Evolutionary conservation across 2,329 filamentous ascomycete genomes (phyloP), one percentile per base, ranked within the genome.

Genomic region (Cladosporium sp.): DNA sequence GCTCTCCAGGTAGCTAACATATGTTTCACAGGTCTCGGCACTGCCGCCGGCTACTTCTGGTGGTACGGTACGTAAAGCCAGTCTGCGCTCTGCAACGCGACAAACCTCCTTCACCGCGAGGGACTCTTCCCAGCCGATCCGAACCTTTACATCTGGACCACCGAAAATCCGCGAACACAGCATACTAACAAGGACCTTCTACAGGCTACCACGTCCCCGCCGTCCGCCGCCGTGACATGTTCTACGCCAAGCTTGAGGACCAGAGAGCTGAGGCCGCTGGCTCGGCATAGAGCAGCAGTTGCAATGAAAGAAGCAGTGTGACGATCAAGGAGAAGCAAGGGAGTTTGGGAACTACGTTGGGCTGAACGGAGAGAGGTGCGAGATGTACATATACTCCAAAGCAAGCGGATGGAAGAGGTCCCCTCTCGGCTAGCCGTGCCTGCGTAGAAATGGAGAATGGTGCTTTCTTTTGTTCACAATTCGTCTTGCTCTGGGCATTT

Each of bases 131-230:
- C 28, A 39, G 48, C 7, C 23, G 21, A 61, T 49, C 14, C 28
- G 13, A 65, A 49, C 54, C 56, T 10, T 2, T 32, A n/a, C 13
- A 34, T 21, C 58, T 63, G 36, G n/a, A 65, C 25, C 25, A 28
- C 39, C 53, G 25, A 32, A 48, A 36, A 39, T 16, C 25, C 21
- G 32, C 30, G 26, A 56, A 56, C 18, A 21, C 57, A 26, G 48
- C 23, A 56, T 14, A 69, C 66, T 67, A 46, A 67, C 64, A 25
- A 28, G 14, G 14, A 30, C n/a, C 25, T 23, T 46, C 16, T 48
- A 23, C 71, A 88, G 86, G 86, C 74, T 89, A 84, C 81, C 87
- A 89, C 81, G 83, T 89, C 64, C 86, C 86, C 74, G 81, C 85
- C 70, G 85, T 88, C 75, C 86, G 86, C 76, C 83, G 83, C 76